phyloP scores from a whole-genome alignment of 148 eudicot genomes.

The Chenopodium berlandieri region DNA sequence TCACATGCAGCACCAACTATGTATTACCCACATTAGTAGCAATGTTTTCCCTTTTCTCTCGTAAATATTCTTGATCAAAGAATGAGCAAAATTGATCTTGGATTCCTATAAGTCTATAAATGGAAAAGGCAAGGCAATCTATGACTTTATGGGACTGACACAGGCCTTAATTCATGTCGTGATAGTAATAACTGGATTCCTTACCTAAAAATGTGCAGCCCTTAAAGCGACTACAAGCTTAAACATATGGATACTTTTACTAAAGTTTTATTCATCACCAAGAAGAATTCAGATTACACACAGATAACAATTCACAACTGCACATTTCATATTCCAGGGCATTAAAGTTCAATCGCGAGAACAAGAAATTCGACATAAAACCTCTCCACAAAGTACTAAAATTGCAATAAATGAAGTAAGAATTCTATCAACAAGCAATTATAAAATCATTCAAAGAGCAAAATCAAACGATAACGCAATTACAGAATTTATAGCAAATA shows the following conservation, averaged over 20 bases:
- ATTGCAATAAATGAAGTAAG: too few relatives aligned
- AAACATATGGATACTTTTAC: neutral
- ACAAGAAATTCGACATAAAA: neutral
- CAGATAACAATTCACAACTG: neutral
- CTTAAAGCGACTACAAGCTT: neutral
- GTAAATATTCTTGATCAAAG: neutral
- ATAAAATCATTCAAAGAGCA: neutral
- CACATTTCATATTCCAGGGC: neutral
- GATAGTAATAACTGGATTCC: neutral
- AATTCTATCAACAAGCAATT: neutral
- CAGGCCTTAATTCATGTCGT: neutral
- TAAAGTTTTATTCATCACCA: too few relatives aligned
- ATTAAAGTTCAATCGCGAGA: neutral
- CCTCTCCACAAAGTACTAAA: neutral
- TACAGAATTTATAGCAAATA: too few relatives aligned
- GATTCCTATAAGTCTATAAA: neutral
- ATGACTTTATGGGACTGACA: neutral
- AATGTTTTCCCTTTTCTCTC: neutral
- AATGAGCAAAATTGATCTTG: neutral
- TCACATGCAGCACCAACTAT: neutral
- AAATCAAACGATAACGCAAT: neutral
- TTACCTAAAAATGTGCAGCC: too few relatives aligned
- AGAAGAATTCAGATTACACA: too few relatives aligned
- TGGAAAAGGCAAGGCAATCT: neutral
- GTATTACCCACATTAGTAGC: neutral